Percentiles rank a stretch among this genome's conserved stretches.
These are phyloP conservation scores for Boletales sp. DNA, from an alignment of 768 basidiomycete species.

Conservation along the genomic window DNA sequence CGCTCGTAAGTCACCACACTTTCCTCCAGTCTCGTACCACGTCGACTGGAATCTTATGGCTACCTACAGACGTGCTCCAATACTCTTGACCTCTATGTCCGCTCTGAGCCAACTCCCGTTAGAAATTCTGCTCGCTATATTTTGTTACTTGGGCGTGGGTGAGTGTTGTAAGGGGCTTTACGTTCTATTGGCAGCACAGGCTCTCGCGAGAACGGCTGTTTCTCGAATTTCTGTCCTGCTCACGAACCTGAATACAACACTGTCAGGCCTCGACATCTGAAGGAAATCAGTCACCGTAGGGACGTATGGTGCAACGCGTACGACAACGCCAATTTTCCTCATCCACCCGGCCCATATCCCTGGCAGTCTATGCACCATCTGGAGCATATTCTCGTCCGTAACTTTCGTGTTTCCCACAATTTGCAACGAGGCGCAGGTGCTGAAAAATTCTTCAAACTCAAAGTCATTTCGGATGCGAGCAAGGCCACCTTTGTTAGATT, in stretches of 20 bases:
- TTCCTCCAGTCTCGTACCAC: no score
- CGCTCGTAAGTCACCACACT: no score
- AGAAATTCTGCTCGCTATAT: not conserved
- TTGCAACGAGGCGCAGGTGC: not conserved
- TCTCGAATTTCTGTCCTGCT: no score
- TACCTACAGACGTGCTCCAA: no score
- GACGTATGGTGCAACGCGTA: not conserved
- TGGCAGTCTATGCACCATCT: not conserved
- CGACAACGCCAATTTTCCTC: not conserved
- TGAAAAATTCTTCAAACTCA: not conserved
- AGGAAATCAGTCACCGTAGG: not conserved
- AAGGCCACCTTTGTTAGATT: no score
- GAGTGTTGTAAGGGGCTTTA: not conserved
- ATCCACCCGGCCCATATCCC: not conserved
- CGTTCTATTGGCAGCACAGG: no score
- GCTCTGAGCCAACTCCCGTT: not conserved
- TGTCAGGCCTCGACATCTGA: not conserved
- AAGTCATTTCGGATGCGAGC: no score
- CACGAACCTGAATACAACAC: no score
- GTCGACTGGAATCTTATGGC: no score
- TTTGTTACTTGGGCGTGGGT: not conserved
- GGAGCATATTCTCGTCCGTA: not conserved
- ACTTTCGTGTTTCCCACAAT: not conserved
- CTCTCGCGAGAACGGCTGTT: no score
- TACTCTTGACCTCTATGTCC: no score